Conservation (phyloP, 176 grass and related monocot genomes). For the Alopecurus myosuroides region DNA sequence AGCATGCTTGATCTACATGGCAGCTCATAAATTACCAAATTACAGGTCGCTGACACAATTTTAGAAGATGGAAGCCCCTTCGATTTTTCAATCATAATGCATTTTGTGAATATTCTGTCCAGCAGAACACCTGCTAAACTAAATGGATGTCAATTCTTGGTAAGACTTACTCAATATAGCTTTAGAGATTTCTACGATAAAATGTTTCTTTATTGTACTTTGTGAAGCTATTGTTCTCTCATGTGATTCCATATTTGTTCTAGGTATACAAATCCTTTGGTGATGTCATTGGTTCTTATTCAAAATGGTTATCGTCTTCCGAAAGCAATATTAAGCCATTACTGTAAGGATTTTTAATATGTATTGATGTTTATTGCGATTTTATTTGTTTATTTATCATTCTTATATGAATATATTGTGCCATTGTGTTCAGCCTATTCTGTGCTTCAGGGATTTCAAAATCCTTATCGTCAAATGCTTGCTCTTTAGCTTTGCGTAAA, state of each 20-base stretch:
- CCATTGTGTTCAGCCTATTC: conserved; percentile 62
- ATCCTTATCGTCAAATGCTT: conserved; percentile 71
- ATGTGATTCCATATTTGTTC: conserved; percentile 24
- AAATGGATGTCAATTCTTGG: conserved; percentile 64
- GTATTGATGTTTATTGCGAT: conserved; percentile 10
- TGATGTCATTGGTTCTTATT: conserved; percentile 90
- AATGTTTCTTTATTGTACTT: not conserved
- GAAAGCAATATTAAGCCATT: conserved; percentile 67
- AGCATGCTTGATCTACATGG: not conserved
- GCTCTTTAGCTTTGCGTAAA: conserved; percentile 80
- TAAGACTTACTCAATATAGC: conserved; percentile 36
- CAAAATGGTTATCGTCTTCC: conserved; percentile 79
- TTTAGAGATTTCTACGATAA: not conserved
- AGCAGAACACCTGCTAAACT: conserved; percentile 53
- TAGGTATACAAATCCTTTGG: conserved; percentile 93
- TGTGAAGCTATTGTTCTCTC: conserved; percentile 28
- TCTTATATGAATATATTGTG: conserved; percentile 12
- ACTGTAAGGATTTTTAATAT: conserved; percentile 60
- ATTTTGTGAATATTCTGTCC: conserved; percentile 73
- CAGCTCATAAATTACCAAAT: conserved; percentile 3
- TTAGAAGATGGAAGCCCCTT: conserved; percentile 61
- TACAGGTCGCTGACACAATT: conserved; percentile 82
- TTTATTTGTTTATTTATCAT: conserved; percentile 14
- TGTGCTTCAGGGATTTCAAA: conserved; percentile 89
- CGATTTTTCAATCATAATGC: conserved; percentile 77